A percentile compares a stretch with the other conserved stretches of the same genome.
phyloP scores from a whole-genome alignment of 768 basidiomycete genomes.

The Lactarius akahatsu region DNA sequence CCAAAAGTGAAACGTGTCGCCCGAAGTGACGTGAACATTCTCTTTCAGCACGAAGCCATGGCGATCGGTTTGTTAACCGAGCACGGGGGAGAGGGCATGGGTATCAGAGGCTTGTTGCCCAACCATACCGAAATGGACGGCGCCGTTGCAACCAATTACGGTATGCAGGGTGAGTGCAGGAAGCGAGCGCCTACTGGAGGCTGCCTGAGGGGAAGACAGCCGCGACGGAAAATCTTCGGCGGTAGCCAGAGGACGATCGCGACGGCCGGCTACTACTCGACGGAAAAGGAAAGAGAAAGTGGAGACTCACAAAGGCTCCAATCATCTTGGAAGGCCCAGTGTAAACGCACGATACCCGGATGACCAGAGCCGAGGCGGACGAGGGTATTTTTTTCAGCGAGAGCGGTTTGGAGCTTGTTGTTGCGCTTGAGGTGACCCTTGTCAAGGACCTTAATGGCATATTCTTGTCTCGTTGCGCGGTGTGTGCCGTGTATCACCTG shows the following conservation, averaged over 20 bases:
- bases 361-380: constrained; percentile 63
- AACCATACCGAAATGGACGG: background rate
- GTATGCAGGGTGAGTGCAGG: background rate
- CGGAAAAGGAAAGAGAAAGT: background rate
- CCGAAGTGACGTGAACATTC: constrained; percentile 3
- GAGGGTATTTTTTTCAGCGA: constrained; percentile 77
- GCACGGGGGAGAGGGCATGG: constrained; percentile 1
- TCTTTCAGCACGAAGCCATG: constrained; percentile 1
- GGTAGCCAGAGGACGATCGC: background rate
- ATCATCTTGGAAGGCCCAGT: constrained; percentile 84
- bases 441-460: constrained; percentile 80
- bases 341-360: constrained; percentile 77
- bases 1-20: constrained; percentile 15
- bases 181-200: background rate
- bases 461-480: constrained; percentile 56
- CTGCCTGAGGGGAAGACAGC: background rate
- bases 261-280: background rate
- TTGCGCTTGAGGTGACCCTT: constrained; percentile 80
- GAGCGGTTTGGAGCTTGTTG: constrained; percentile 74
- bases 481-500: constrained; percentile 62
- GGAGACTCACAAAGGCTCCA: constrained; percentile 72
- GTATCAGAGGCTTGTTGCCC: background rate
- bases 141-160: background rate
- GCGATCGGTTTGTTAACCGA: constrained; percentile 14
- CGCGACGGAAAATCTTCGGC: background rate